Evolutionary conservation across 1,284 basidiomycete genomes (phyloP), one percentile per base, ranked within the genome.

Genomic region (Entoloma clypeatum): DNA sequence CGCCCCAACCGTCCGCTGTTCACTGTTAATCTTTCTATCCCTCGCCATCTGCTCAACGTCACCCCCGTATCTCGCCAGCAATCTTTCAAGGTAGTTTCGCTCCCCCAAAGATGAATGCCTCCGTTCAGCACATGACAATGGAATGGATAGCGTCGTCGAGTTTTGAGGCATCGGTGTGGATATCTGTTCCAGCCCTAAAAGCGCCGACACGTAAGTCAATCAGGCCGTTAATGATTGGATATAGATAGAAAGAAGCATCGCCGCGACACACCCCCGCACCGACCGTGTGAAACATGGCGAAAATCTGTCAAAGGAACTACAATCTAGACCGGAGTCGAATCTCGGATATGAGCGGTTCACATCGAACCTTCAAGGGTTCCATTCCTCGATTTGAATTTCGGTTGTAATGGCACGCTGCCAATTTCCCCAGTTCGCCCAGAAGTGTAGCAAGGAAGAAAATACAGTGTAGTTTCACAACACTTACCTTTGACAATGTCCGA

Each of bases 1-100:
- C 66, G 94, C 82, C 11, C 92, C 94, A 25, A 72, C 74, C 3
- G 93, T 98, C 60, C 86, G 81, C 66, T 98, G 95, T 64, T 83
- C 84, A 16, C 78, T 65, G 59, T 99, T 98, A 47, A 86, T 62
- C 61, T 74, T 83, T 49, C 79, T 67, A 66, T 98, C 94, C 49
- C 72, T 72, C 7, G 82, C 79, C 92, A 96, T 96, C 27, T 65
- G 70, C 18, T 79, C 75, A 13, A 82, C 66, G 64, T 98, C 86
- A 26, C 72, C 67, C 0, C 83, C 86, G 64, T 98, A 72, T 60
- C 78, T 84, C 27, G 63, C 59, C 7, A 92, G 77, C 23, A 98
- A 72, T 26, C 74, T 65, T 36, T 63, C 61, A 26, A 99, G 72
- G 69, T 85, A 91, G 27, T 65, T 65, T 30, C 67, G 59, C 64